Conservation (phyloP, 1,139 yeast species). For the Geotrichum candidum region DNA sequence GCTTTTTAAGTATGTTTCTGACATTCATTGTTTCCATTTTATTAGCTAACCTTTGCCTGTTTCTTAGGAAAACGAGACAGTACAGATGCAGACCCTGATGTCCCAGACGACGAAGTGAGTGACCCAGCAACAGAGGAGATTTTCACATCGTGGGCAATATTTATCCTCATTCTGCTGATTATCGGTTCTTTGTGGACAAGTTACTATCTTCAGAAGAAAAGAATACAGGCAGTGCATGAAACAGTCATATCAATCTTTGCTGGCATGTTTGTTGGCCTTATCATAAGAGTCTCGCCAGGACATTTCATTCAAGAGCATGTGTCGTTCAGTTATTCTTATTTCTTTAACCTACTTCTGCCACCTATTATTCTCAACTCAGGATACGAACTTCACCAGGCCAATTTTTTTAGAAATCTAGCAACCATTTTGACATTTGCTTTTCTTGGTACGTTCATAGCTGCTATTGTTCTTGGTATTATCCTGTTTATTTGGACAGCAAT, state of each 20-base stretch:
- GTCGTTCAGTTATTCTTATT: slow-evolving; percentile 88
- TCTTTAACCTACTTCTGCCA: slow-evolving; percentile 88
- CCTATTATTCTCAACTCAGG: slow-evolving; percentile 96
- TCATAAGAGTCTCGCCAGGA: slow-evolving; percentile 87
- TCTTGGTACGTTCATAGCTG: slow-evolving; percentile 91
- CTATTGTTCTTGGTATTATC: slow-evolving; percentile 80
- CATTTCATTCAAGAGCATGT: slow-evolving; percentile 96
- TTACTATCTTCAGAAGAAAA: slow-evolving; percentile 82
- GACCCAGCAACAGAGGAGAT: slow-evolving; percentile 95
- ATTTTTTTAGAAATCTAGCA: slow-evolving; percentile 87
- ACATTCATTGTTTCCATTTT: neutral
- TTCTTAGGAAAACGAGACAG: slow-evolving; percentile 29
- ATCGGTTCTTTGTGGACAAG: slow-evolving; percentile 93
- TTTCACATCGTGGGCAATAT: slow-evolving; percentile 94
- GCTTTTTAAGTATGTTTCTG: slow-evolving; percentile 17
- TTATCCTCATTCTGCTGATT: slow-evolving; percentile 71
- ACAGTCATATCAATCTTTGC: slow-evolving; percentile 92
- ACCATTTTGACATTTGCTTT: slow-evolving; percentile 92
- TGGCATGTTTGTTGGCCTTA: slow-evolving; percentile 92
- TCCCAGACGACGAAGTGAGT: slow-evolving; percentile 55
- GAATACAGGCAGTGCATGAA: slow-evolving; percentile 93
- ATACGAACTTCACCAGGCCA: slow-evolving; percentile 90
- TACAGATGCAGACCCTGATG: slow-evolving; percentile 38
- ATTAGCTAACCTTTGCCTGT: neutral
- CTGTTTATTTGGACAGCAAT: slow-evolving; percentile 84